Base-by-base conservation (phyloP, 192 early-diverging fungal species). In the Umbelopsis sp. region DNA sequence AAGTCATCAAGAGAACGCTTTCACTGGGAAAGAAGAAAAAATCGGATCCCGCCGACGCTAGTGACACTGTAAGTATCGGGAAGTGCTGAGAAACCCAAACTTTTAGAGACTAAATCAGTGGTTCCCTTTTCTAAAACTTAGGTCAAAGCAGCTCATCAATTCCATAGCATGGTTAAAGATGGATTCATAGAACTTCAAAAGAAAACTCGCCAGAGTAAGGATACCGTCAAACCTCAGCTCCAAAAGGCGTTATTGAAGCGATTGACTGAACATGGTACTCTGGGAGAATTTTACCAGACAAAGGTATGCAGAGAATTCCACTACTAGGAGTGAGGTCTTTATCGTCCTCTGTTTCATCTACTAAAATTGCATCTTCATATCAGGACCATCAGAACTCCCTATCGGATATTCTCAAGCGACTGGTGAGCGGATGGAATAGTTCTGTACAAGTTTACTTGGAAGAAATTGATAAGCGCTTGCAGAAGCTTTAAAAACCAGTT, bases 291-390 rank as follows among this genome's bases (percentile, higher is more conserved):
- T 32, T 68, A 71, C 25, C 44, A 66, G 21, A 56, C 26, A 0
- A 73, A 74, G 67, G 73, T 74, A 69, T 66, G 10, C 38, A 52
- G n/a, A n/a, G n/a, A n/a, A n/a, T n/a, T n/a, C n/a, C n/a, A n/a
- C n/a, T n/a, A n/a, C n/a, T n/a, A n/a, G n/a, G n/a, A n/a, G n/a
- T n/a, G n/a, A n/a, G n/a, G n/a, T n/a, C n/a, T n/a, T n/a, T n/a
- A n/a, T n/a, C n/a, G n/a, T n/a, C n/a, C n/a, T n/a, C 24, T 41
- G 38, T 6, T 43, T 29, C 38, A 44, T 26, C 20, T n/a, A 25
- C 22, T 53, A 45, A n/a, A 1, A 22, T 59, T 24, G 49, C n/a
- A 0, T 59, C 45, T 51, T 2, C n/a, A 31, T 22, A 29, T 34
- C 31, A 62, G 62, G 77, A 70, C 0, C 14, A 25, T 36, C 77